Percentiles rank a stretch among this genome's conserved stretches.
Conservation (phyloP, 352 stramenopile genomes). For the Saprolegnia diclina region DNA sequence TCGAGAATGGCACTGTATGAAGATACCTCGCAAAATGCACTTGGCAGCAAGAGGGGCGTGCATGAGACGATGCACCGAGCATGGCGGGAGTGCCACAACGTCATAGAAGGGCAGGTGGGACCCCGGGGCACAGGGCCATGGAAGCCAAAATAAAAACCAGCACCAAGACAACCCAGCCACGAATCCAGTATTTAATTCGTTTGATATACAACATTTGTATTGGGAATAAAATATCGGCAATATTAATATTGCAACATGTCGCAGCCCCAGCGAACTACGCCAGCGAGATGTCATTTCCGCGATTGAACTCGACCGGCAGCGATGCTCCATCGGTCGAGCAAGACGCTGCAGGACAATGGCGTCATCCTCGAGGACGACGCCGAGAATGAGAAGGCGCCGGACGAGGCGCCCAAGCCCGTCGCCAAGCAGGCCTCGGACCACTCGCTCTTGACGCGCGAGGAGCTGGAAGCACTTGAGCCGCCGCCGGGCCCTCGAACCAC, state of each 20-base stretch:
- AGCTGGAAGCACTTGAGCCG: neutral
- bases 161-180: too few relatives aligned
- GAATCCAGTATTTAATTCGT: too few relatives aligned
- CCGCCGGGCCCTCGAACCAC: neutral
- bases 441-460: slow-evolving; percentile 15
- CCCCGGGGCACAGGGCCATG: too few relatives aligned
- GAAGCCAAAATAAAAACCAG: too few relatives aligned
- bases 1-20: too few relatives aligned
- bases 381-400: neutral
- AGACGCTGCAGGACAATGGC: slow-evolving; percentile 10
- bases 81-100: too few relatives aligned
- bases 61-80: too few relatives aligned
- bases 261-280: neutral
- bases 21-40: too few relatives aligned
- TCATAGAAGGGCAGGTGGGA: too few relatives aligned
- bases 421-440: neutral
- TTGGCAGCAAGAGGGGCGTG: too few relatives aligned
- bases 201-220: too few relatives aligned
- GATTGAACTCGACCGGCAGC: neutral
- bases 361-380: slow-evolving; percentile 12
- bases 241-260: neutral
- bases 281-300: neutral
- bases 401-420: neutral
- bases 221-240: too few relatives aligned
- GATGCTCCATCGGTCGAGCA: slow-evolving; percentile 14